phyloP scores from a whole-genome alignment of 108 stramenopile genomes.

The Skeletonema tropicum region DNA sequence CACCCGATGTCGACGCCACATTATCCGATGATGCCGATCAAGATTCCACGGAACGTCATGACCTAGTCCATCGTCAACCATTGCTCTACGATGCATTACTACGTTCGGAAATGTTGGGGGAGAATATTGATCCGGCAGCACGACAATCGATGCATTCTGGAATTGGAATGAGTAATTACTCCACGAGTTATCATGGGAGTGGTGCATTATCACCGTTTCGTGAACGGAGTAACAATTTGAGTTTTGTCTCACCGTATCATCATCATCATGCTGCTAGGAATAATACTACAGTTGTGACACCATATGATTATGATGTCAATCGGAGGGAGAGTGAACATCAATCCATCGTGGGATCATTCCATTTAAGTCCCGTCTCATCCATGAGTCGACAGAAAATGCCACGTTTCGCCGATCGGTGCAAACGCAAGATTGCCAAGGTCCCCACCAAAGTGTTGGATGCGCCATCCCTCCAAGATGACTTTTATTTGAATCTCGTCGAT shows the following conservation, averaged over 20 bases:
- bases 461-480: conserved; percentile 97
- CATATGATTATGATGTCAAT: background rate
- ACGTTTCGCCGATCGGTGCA: conserved; percentile 63
- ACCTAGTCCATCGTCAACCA: conserved; percentile 46
- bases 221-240: conserved; percentile 67
- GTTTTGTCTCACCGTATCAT: conserved; percentile 71
- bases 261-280: too few relatives aligned
- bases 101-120: conserved; percentile 85
- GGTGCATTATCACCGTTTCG: conserved; percentile 45
- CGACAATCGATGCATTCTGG: conserved; percentile 10
- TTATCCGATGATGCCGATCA: conserved; percentile 1
- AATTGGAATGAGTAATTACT: background rate
- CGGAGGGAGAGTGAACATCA: conserved; percentile 23
- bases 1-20: conserved; percentile 15
- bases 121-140: conserved; percentile 69
- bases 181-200: background rate
- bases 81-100: conserved; percentile 72
- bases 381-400: conserved; percentile 31
- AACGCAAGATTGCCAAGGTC: conserved; percentile 88
- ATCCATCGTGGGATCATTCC: conserved; percentile 80
- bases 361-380: conserved; percentile 59
- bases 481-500: conserved; percentile 92
- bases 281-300: background rate
- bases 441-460: conserved; percentile 99
- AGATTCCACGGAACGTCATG: conserved; percentile 21